These are phyloP conservation scores for Trichophyton simii DNA, from an alignment of 2,329 filamentous ascomycete species.

Conservation along the genomic window DNA sequence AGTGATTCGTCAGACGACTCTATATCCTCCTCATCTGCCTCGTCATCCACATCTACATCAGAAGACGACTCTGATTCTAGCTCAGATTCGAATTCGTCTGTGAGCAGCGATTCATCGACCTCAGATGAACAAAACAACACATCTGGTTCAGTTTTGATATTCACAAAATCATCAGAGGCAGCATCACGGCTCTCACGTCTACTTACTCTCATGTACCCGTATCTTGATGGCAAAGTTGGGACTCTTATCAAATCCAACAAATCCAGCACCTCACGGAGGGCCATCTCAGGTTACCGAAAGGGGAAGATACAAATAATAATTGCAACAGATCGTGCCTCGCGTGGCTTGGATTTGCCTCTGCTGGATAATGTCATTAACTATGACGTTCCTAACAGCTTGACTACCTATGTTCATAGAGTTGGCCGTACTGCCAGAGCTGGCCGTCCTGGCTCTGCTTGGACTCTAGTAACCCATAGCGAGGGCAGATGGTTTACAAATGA, in stretches of 20 bases:
- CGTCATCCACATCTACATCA: constrained; percentile 13
- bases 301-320: constrained; percentile 61
- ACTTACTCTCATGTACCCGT: constrained; percentile 53
- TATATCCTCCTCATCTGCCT: constrained; percentile 17
- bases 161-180: constrained; percentile 80
- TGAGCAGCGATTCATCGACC: constrained; percentile 11
- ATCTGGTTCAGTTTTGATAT: constrained; percentile 51
- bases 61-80: constrained; percentile 21
- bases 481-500: constrained; percentile 86
- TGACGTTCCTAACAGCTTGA: constrained; percentile 69
- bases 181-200: constrained; percentile 78
- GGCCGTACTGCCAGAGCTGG: constrained; percentile 81
- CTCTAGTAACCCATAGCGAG: constrained; percentile 68
- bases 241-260: constrained; percentile 67
- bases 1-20: constrained; percentile 25
- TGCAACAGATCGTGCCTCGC: constrained; percentile 83
- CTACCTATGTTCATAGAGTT: constrained; percentile 81
- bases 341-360: constrained; percentile 70
- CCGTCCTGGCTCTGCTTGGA: constrained; percentile 67
- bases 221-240: constrained; percentile 45
- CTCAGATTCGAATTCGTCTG: constrained; percentile 13
- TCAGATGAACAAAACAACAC: constrained; percentile 25
- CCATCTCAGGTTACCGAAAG: constrained; percentile 52
- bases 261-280: constrained; percentile 56
- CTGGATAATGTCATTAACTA: constrained; percentile 87